phyloP scores from a whole-genome alignment of 768 basidiomycete genomes.

The Tricholomella constricta region DNA sequence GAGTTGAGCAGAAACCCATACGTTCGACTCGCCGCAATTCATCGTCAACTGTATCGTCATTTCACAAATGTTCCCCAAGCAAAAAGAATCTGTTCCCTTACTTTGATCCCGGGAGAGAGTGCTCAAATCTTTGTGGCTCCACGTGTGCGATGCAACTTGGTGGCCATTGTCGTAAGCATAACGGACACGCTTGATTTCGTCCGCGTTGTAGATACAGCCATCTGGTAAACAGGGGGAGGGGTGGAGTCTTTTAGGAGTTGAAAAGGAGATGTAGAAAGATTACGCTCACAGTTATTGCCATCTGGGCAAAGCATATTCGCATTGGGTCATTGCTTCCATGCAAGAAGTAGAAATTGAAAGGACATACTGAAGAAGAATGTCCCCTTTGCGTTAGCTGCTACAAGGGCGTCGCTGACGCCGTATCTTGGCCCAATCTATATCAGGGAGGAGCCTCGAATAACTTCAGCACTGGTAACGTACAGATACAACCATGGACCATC shows the following conservation, averaged over 20 bases:
- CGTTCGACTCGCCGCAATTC: slow-evolving; percentile 48
- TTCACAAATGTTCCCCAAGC: not conserved
- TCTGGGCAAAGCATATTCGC: slow-evolving; percentile 4
- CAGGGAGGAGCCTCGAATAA: not conserved
- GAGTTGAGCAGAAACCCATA: slow-evolving; percentile 19
- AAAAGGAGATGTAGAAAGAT: not conserved
- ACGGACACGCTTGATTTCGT: slow-evolving; percentile 32
- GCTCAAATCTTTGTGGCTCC: slow-evolving; percentile 41
- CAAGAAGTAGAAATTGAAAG: not conserved
- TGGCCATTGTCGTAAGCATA: slow-evolving; percentile 42
- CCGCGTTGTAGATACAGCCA: slow-evolving; percentile 40
- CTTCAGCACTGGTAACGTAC: slow-evolving; percentile 24
- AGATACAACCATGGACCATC: slow-evolving; percentile 43
- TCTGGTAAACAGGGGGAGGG: slow-evolving; percentile 20
- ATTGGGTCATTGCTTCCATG: not conserved
- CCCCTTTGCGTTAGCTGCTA: slow-evolving; percentile 24
- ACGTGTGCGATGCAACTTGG: slow-evolving; percentile 48
- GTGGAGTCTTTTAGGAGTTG: not conserved
- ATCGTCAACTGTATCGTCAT: slow-evolving; percentile 36
- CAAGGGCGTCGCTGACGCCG: slow-evolving; percentile 29
- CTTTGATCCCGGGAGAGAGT: slow-evolving; percentile 41
- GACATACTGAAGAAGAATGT: slow-evolving; percentile 39
- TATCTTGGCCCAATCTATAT: slow-evolving; percentile 23
- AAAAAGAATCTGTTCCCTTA: slow-evolving; percentile 16
- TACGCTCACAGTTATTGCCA: slow-evolving; percentile 19